Base-by-base conservation (phyloP, 1,284 basidiomycete genomes). In the Leccinum subatratum region DNA sequence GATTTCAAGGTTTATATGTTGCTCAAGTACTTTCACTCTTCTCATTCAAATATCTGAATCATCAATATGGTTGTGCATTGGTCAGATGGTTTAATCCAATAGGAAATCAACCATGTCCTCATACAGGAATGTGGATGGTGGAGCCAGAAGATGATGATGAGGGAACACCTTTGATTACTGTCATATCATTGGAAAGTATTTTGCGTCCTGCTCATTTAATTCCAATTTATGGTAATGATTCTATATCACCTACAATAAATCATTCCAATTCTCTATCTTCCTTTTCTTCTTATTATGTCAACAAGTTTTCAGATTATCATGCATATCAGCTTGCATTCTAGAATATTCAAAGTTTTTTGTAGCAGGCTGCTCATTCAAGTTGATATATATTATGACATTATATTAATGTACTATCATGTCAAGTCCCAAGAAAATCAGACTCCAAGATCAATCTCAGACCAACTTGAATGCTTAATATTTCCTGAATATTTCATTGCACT, bases 171-270 rank as follows among this genome's bases (percentile, higher is more conserved):
- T 56, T 56, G 54, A 12, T 56, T 56, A 20, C 54, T 56, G 54
- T 56, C 20, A 56, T 56, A 20, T 56, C 54, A 56, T 56, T 56
- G 20, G 54, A 56, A 56, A 56, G 57, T 18, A 32, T 58, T 14
- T 58, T 58, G 28, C 57, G n/a, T 18, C 57, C 57, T 58, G 57
- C 57, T 58, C 57, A 58, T 58, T 58, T 58, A 32, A 58, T 32
- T 18, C 12, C 28, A 18, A 25, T 58, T 18, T 58, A 18, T 58
- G 28, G 57, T 25, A 58, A 58, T 16, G 18, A 30, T 58, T 58
- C n/a, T 58, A 58, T 58, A 14, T 25, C 54, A 22, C 54, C n/a
- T 22, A 22, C 14, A 22, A 22, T 56, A 11, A 14, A 56, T 22
- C 22, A 56, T 56, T 22, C 54, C 14, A 25, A 25, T 56, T 56